A percentile compares a stretch with the other conserved stretches of the same genome.
These are phyloP conservation scores for Euphorbia peplus DNA, from an alignment of 345 rosid species.

Conservation along the genomic window DNA sequence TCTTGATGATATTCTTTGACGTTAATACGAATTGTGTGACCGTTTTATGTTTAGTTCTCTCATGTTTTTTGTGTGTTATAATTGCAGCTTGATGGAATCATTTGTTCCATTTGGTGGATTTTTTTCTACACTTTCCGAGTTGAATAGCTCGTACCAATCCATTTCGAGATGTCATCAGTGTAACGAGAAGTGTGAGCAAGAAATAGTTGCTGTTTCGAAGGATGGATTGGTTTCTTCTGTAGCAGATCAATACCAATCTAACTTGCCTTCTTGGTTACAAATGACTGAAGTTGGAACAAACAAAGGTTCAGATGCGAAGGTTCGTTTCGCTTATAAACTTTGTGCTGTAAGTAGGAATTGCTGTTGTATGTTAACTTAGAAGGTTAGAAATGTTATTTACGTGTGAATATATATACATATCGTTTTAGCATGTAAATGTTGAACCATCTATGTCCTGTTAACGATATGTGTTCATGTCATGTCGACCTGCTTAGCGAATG, in stretches of 20 bases:
- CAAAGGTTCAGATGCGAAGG: slow-evolving; percentile 42
- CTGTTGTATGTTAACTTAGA: too few relatives aligned
- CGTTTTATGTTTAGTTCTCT: background rate
- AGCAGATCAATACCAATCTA: slow-evolving; percentile 56
- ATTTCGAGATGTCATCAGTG: slow-evolving; percentile 33
- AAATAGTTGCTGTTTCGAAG: slow-evolving; percentile 33
- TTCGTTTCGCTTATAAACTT: slow-evolving; percentile 26
- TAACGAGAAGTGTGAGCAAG: slow-evolving; percentile 45
- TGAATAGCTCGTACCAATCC: slow-evolving; percentile 37
- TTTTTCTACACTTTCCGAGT: slow-evolving; percentile 62
- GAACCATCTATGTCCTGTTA: too few relatives aligned
- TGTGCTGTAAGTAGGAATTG: too few relatives aligned
- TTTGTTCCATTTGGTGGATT: slow-evolving; percentile 92
- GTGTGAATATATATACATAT: too few relatives aligned
- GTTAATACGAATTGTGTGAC: too few relatives aligned
- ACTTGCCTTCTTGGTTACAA: slow-evolving; percentile 70
- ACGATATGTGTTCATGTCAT: too few relatives aligned
- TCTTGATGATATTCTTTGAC: too few relatives aligned
- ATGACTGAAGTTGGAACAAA: slow-evolving; percentile 47
- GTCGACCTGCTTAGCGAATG: too few relatives aligned
- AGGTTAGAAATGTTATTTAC: too few relatives aligned
- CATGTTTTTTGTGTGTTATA: slow-evolving; percentile 7
- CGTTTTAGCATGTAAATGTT: too few relatives aligned
- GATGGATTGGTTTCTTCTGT: slow-evolving; percentile 42
- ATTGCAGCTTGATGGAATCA: slow-evolving; percentile 85